Evolutionary conservation across 1,284 basidiomycete species (phyloP), one percentile per base, ranked within the genome.

Genomic region (Pascua guehoae): DNA sequence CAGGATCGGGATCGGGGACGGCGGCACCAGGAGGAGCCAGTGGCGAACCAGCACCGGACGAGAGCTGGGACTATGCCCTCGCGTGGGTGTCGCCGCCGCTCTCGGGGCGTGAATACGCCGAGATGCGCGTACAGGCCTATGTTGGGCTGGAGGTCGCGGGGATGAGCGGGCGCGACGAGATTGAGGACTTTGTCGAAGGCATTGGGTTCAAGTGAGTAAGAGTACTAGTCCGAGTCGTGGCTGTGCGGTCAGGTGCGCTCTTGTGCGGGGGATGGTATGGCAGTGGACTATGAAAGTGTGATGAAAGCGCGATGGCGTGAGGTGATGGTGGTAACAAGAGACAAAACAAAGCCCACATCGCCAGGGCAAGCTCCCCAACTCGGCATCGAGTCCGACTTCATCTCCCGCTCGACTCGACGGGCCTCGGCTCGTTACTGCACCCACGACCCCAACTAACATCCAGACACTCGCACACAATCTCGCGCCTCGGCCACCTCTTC

Each of bases 151-250:
- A 71, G 42, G 59, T 73, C 32, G 59, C 57, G 11, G 67, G 69
- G 4, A 16, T 59, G 51, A 58, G 54, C 16, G 24, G 38, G 12
- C 17, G 55, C 8, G 53, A 58, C 12, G 71, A 72, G 14, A 64
- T 73, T 14, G 65, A 72, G 57, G 64, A 60, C 32, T 74, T 73
- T 58, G 59, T 74, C 14, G 51, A 62, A 24, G 47, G 57, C 2
- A 39, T 75, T 16, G 72, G 71, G 12, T 72, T 73, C 57, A 61
- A 55, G 73, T 74, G 54, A 58, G n/a, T n/a, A n/a, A n/a, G n/a
- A n/a, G n/a, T n/a, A n/a, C n/a, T n/a, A n/a, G 72, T 70, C 39
- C 7, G 16, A 37, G 38, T n/a, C 11, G 24, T 46, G 12, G 16
- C 37, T 8, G n/a, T n/a, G n/a, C n/a, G n/a, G n/a, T n/a, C n/a